These are phyloP conservation scores for Alternaria atra DNA, from an alignment of 2,329 filamentous ascomycete species.

Conservation along the genomic window DNA sequence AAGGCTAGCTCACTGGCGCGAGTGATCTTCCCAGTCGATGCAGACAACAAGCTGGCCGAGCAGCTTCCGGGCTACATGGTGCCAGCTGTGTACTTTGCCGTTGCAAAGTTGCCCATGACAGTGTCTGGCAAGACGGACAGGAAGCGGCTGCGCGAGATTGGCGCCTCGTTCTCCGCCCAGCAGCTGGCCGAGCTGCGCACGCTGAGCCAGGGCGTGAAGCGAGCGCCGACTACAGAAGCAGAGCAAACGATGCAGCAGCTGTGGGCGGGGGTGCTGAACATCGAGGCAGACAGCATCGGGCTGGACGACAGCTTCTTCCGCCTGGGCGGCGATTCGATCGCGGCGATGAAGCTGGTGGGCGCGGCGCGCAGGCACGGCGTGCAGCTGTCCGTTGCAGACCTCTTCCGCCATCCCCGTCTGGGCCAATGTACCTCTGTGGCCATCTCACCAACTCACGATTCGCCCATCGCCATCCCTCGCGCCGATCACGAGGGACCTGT, in stretches of 20 bases:
- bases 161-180: background rate
- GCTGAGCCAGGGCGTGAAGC: background rate
- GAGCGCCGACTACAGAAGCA: background rate
- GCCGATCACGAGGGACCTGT: background rate
- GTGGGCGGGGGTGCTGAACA: background rate
- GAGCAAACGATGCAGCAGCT: background rate
- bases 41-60: too few species aligned
- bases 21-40: too few species aligned
- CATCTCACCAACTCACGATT: background rate
- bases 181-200: constrained; percentile 1
- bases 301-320: background rate
- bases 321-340: background rate
- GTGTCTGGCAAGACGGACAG: too few species aligned
- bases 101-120: too few species aligned
- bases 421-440: background rate
- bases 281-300: background rate
- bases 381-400: background rate
- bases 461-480: background rate
- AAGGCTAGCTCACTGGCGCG: too few species aligned
- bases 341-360: background rate
- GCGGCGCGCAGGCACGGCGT: background rate
- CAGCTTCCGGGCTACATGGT: too few species aligned
- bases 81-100: too few species aligned
- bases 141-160: too few species aligned
- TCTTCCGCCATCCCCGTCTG: background rate